phyloP scores from a whole-genome alignment of 257 asterid species.

The Lavandula angustifolia region DNA sequence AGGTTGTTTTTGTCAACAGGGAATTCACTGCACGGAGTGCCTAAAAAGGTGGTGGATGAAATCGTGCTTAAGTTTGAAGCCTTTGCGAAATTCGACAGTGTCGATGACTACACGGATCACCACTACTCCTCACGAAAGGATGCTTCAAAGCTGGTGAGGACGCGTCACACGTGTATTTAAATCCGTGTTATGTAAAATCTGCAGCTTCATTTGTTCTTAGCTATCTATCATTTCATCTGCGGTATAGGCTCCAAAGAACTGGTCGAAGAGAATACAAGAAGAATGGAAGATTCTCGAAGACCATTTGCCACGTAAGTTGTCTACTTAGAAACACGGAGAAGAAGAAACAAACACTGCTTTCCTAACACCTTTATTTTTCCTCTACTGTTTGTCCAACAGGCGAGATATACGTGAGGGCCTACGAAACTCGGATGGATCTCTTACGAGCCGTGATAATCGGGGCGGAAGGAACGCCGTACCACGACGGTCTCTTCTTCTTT shows the following conservation, averaged over 20 bases:
- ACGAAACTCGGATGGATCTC: conserved; percentile 89
- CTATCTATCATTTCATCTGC: conserved; percentile 23
- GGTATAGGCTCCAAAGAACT: conserved; percentile 62
- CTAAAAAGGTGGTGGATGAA: conserved; percentile 47
- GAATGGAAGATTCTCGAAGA: conserved; percentile 90
- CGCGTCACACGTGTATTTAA: conserved; percentile 2
- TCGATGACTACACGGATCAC: conserved; percentile 73
- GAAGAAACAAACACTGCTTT: background rate
- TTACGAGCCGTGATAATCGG: conserved; percentile 91
- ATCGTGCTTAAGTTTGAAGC: conserved; percentile 41
- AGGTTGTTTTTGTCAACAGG: conserved; percentile 35
- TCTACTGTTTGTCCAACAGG: conserved; percentile 48
- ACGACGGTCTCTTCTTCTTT: conserved; percentile 95
- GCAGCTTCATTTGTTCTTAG: conserved; percentile 10
- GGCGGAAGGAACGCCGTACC: conserved; percentile 98
- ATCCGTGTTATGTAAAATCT: conserved; percentile 12
- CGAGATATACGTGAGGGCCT: conserved; percentile 78
- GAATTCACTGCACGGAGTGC: conserved; percentile 37
- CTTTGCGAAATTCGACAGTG: conserved; percentile 74
- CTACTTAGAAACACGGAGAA: conserved; percentile 1
- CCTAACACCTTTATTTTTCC: conserved; percentile 3
- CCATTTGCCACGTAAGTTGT: conserved; percentile 76
- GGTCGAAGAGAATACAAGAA: conserved; percentile 90
- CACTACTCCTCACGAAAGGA: conserved; percentile 39
- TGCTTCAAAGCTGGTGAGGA: conserved; percentile 52